Evolutionary conservation across 768 basidiomycete genomes (phyloP).

Genomic region (Lactarius indigo): DNA sequence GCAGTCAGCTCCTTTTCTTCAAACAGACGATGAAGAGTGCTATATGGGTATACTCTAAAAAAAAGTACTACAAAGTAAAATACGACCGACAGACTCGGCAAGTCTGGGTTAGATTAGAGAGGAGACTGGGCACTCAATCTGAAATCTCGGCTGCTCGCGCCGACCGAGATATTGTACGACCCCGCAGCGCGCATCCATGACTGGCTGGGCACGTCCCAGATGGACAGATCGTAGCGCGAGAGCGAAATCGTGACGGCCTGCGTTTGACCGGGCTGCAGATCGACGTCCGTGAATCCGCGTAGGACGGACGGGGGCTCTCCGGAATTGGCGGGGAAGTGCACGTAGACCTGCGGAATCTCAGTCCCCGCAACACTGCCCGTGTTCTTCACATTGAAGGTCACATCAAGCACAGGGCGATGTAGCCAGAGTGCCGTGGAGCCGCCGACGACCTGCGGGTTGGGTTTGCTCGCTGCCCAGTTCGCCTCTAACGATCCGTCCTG

Average conservation of each 20-base stretch:
- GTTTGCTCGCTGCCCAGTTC: constrained; percentile 58
- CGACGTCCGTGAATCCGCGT: constrained; percentile 29
- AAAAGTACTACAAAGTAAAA: background rate
- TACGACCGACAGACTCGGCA: background rate
- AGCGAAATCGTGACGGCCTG: constrained; percentile 25
- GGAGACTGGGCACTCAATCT: constrained; percentile 9
- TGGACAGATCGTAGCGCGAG: constrained; percentile 26
- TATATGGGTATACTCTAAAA: background rate
- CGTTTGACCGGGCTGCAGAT: constrained; percentile 25
- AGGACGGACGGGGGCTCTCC: constrained; percentile 70
- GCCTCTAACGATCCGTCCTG: constrained; percentile 39
- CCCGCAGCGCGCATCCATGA: constrained; percentile 35
- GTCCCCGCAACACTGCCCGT: constrained; percentile 57
- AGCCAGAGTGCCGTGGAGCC: constrained; percentile 66
- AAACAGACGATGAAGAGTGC: background rate
- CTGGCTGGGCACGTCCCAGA: constrained; percentile 37
- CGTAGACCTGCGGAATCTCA: constrained; percentile 77
- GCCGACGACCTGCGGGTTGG: constrained; percentile 52
- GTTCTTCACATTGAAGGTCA: constrained; percentile 65
- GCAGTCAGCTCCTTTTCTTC: background rate
- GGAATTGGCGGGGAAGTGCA: constrained; percentile 59
- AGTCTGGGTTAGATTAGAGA: background rate
- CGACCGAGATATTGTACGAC: constrained; percentile 32
- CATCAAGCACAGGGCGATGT: constrained; percentile 58
- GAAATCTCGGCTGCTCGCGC: constrained; percentile 26